Conservation (phyloP, 192 early-diverging fungal species). For the Entomortierella chlamydospora region DNA sequence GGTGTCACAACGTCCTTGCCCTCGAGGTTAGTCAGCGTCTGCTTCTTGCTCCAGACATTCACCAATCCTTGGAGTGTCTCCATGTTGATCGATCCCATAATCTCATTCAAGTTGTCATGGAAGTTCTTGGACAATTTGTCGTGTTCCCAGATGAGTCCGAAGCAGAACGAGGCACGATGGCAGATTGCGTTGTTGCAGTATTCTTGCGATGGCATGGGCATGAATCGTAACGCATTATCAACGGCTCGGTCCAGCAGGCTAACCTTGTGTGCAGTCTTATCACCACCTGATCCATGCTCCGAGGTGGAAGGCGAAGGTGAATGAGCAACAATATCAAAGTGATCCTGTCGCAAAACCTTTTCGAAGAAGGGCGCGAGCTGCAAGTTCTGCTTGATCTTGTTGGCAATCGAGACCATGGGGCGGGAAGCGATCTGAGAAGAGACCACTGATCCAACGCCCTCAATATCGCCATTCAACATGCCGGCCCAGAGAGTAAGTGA, state of each 20-base stretch:
- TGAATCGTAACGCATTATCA: constrained; percentile 46
- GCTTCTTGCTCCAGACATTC: constrained; percentile 21
- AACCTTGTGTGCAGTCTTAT: constrained; percentile 13
- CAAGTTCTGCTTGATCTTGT: constrained; percentile 47
- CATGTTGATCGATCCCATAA: constrained; percentile 49
- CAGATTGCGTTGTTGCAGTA: constrained; percentile 55
- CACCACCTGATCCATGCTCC: constrained; percentile 1
- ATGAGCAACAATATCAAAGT: constrained; percentile 30
- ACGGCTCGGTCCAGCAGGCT: constrained; percentile 37
- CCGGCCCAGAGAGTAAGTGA: constrained; percentile 55
- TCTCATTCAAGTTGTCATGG: constrained; percentile 51
- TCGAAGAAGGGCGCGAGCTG: constrained; percentile 43
- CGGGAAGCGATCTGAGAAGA: constrained; percentile 44
- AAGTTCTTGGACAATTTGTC: constrained; percentile 54
- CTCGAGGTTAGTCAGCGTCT: constrained; percentile 25
- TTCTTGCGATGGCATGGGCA: constrained; percentile 47
- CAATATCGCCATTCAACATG: constrained; percentile 53
- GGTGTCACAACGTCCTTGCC: constrained; percentile 39
- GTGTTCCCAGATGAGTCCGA: constrained; percentile 51
- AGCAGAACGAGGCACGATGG: constrained; percentile 51
- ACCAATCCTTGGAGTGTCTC: constrained; percentile 39
- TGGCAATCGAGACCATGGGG: constrained; percentile 26
- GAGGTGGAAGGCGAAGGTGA: constrained; percentile 10
- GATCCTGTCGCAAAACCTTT: constrained; percentile 35
- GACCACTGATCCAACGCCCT: constrained; percentile 57